Conservation (phyloP, 352 stramenopile species). For the Phytopythium kandeliae region DNA sequence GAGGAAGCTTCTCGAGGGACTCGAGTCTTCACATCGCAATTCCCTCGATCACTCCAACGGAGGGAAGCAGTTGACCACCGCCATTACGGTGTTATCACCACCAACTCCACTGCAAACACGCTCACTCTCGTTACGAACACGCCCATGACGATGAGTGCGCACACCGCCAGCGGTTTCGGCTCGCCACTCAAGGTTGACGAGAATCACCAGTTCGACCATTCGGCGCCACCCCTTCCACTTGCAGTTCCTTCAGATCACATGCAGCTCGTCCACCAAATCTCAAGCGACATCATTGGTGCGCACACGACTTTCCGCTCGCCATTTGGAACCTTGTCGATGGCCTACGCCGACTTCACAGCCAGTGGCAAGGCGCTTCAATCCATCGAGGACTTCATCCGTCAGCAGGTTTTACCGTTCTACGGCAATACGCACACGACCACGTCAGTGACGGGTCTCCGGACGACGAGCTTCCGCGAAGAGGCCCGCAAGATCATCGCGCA, state of each 20-base stretch:
- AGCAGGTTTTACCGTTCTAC: constrained; percentile 91
- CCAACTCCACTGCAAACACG: neutral
- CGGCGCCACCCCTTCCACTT: neutral
- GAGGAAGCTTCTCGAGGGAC: neutral
- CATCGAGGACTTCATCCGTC: constrained; percentile 89
- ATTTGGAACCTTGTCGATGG: constrained; percentile 70
- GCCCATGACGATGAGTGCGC: neutral
- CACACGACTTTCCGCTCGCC: constrained; percentile 50
- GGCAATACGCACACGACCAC: constrained; percentile 96
- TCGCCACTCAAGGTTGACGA: neutral
- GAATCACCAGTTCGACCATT: neutral
- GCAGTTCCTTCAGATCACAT: neutral
- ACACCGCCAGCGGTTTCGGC: neutral
- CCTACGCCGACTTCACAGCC: constrained; percentile 95
- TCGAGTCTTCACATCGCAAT: neutral
- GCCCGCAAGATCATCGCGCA: constrained; percentile 87
- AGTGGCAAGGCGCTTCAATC: constrained; percentile 82
- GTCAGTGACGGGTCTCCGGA: constrained; percentile 68
- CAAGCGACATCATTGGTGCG: constrained; percentile 41
- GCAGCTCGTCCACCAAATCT: too few species aligned
- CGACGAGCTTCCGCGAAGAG: constrained; percentile 93
- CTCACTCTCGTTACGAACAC: too few species aligned
- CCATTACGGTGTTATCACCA: neutral
- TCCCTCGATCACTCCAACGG: too few species aligned
- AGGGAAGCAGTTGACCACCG: neutral